Percentiles rank a stretch among this genome's conserved stretches.
These are phyloP conservation scores for Ustulina deusta DNA, from an alignment of 2,329 filamentous ascomycete species.

Conservation along the genomic window DNA sequence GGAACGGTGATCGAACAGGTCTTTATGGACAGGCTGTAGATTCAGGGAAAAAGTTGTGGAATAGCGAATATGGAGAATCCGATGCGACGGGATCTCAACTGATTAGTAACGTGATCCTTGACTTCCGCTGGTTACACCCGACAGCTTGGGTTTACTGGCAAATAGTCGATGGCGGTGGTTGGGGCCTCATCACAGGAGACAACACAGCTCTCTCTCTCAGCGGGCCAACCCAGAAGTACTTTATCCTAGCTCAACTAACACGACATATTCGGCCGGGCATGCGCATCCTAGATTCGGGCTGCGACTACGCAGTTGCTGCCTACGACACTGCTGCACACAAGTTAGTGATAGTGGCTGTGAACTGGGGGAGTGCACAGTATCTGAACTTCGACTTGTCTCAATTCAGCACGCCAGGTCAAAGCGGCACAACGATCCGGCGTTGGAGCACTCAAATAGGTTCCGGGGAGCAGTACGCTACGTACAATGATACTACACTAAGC, in stretches of 20 bases:
- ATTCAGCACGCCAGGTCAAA: conserved; percentile 49
- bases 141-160: conserved; percentile 60
- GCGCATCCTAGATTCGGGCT: conserved; percentile 54
- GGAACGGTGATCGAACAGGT: conserved; percentile 50
- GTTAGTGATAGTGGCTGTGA: conserved; percentile 56
- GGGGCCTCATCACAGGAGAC: conserved; percentile 57
- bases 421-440: conserved; percentile 51
- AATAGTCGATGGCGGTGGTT: conserved; percentile 55
- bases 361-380: conserved; percentile 55
- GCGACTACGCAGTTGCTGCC: conserved; percentile 54
- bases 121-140: conserved; percentile 56
- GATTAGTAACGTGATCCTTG: conserved; percentile 54
- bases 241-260: conserved; percentile 56
- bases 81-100: conserved; percentile 54
- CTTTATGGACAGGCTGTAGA: conserved; percentile 49
- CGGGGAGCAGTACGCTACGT: conserved; percentile 52
- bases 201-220: conserved; percentile 52
- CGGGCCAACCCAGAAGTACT: conserved; percentile 55
- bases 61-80: conserved; percentile 58
- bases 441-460: conserved; percentile 56
- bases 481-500: conserved; percentile 50
- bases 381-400: conserved; percentile 55
- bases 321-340: conserved; percentile 53
- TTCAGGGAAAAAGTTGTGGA: conserved; percentile 54
- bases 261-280: conserved; percentile 58